Evolutionary conservation across 192 early-diverging fungal species (phyloP).

Genomic region (Coemansia sp.): DNA sequence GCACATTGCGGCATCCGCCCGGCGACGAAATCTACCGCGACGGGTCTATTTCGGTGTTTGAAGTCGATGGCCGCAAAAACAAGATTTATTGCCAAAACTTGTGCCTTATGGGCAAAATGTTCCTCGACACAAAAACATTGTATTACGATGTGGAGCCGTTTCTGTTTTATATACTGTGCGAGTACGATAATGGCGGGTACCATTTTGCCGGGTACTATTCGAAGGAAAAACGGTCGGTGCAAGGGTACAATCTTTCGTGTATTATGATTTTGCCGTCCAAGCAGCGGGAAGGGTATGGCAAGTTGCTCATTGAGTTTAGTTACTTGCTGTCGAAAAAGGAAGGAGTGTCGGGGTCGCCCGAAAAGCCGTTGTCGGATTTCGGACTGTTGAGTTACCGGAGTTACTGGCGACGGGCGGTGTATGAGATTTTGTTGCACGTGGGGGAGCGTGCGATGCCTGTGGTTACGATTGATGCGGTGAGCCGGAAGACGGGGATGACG

Average conservation of each 20-base stretch:
- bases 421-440: slow-evolving; percentile 62
- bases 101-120: slow-evolving; percentile 95
- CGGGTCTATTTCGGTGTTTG: slow-evolving; percentile 84
- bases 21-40: slow-evolving; percentile 97
- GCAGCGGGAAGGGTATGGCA: slow-evolving; percentile 91
- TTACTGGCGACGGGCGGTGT: slow-evolving; percentile 81
- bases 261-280: slow-evolving; percentile 86
- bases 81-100: slow-evolving; percentile 98
- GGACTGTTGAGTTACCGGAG: slow-evolving; percentile 83
- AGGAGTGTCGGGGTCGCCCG: slow-evolving; percentile 79
- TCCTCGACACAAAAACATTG: slow-evolving; percentile 94
- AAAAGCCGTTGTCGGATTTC: slow-evolving; percentile 87
- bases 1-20: slow-evolving; percentile 79
- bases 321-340: slow-evolving; percentile 80
- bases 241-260: slow-evolving; percentile 91
- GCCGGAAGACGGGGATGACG: slow-evolving; percentile 70
- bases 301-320: slow-evolving; percentile 89
- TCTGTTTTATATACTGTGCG: slow-evolving; percentile 88
- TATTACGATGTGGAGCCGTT: slow-evolving; percentile 99
- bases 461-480: slow-evolving; percentile 59
- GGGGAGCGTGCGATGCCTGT: background rate
- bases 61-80: slow-evolving; percentile 95
- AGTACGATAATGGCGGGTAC: slow-evolving; percentile 69
- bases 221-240: slow-evolving; percentile 87
- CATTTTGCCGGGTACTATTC: slow-evolving; percentile 98